Base-by-base conservation (phyloP, 805 yeast genomes). In the Starmerella bombi region DNA sequence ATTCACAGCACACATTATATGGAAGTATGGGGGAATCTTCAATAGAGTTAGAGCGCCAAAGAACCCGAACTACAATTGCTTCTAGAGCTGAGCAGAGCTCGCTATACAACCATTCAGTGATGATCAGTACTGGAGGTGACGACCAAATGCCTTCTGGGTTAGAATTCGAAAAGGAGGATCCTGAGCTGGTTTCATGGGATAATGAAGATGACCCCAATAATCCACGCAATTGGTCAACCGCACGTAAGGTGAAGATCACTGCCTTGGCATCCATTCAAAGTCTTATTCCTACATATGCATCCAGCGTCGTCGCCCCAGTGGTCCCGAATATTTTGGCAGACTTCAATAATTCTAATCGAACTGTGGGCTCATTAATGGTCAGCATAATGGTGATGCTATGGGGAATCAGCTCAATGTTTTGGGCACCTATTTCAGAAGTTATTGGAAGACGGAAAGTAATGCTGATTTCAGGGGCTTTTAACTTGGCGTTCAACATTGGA, bases 161-260 rank as follows among this genome's bases (percentile, higher is more conserved):
- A 7, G 80, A 75, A 50, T 75, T 70, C 53, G 60, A 61, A 23
- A 54, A 57, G 4, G 57, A 73, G 9, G 82, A 77, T 50, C 82
- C 81, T 0, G 81, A 77, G 50, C 59, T 77, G 37, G 75, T 77
- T 10, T 69, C 80, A 1, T 77, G 81, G 82, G 73, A 74, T 25
- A 75, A 75, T 3, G 67, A 65, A 14, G 67, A 71, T 38, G 85
- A 77, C 51, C 75, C 76, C 0, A 60, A 58, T 14, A 68, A 72
- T 53, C 83, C 85, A n/a, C 59, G 79, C 44, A 77, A 77, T 54
- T 77, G 82, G 82, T 25, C 66, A 1, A 18, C 38, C 1, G 16
- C 41, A 3, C 51, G 61, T 34, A 75, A 75, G 51, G 57, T 66
- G 52, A 43, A 54, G 14, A 65, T 70, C 36, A 65, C 72, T 3